Percentiles rank a stretch among this genome's conserved stretches.
These are phyloP conservation scores for Coniella vitis DNA, from an alignment of 2,329 filamentous ascomycete species.

Conservation along the genomic window DNA sequence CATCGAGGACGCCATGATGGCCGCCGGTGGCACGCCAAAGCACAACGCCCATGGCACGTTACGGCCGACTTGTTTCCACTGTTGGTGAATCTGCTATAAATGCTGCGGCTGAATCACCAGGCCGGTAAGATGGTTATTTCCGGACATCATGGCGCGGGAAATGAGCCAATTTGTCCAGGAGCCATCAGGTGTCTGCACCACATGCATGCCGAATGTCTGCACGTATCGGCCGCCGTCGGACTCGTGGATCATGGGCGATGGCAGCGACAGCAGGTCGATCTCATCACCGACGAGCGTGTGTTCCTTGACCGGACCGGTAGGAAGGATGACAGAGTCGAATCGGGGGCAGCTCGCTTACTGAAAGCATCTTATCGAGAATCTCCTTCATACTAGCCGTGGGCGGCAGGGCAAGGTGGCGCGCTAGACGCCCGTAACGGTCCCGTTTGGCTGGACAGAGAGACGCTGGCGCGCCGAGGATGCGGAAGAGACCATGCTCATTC, in stretches of 20 bases:
- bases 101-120: background rate
- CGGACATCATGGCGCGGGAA: slow-evolving; percentile 38
- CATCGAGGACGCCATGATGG: slow-evolving; percentile 41
- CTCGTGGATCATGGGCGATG: slow-evolving; percentile 35
- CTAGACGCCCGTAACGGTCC: background rate
- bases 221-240: slow-evolving; percentile 43
- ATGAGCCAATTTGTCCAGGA: slow-evolving; percentile 43
- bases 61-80: slow-evolving; percentile 23
- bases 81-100: background rate
- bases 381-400: background rate
- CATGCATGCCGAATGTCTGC: slow-evolving; percentile 43
- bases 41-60: slow-evolving; percentile 41
- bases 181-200: slow-evolving; percentile 37
- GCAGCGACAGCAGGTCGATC: slow-evolving; percentile 36
- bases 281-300: slow-evolving; percentile 28
- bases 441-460: background rate
- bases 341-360: background rate
- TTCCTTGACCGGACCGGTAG: background rate
- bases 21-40: slow-evolving; percentile 42
- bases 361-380: background rate
- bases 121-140: slow-evolving; percentile 22
- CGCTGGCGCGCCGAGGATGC: slow-evolving; percentile 31
- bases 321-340: background rate
- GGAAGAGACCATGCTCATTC: slow-evolving; percentile 37
- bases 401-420: background rate